Evolutionary conservation across 192 early-diverging fungal genomes (phyloP).

Genomic region (Coemansia sp.): DNA sequence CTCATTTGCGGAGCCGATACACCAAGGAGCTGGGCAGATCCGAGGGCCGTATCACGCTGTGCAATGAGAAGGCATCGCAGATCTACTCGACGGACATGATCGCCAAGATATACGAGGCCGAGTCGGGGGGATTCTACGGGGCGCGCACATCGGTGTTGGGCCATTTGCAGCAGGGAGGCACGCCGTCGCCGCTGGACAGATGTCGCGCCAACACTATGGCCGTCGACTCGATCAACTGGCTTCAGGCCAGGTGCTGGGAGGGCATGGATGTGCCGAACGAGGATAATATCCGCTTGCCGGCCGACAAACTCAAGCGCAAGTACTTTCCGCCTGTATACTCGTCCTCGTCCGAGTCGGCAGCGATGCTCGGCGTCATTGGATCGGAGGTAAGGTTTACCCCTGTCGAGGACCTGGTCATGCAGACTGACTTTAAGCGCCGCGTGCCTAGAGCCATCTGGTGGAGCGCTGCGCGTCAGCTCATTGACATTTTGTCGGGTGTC

Average conservation of each 20-base stretch:
- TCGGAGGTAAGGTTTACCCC: slow-evolving; percentile 73
- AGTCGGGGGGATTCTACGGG: slow-evolving; percentile 86
- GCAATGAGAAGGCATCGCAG: slow-evolving; percentile 69
- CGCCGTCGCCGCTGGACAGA: slow-evolving; percentile 92
- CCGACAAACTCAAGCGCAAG: slow-evolving; percentile 46
- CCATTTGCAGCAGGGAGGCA: slow-evolving; percentile 93
- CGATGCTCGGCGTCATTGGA: slow-evolving; percentile 82
- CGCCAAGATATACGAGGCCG: slow-evolving; percentile 79
- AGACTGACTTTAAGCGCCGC: slow-evolving; percentile 80
- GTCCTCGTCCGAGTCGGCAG: slow-evolving; percentile 58
- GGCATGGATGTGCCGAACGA: slow-evolving; percentile 49
- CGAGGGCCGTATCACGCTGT: slow-evolving; percentile 88
- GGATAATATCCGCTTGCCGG: slow-evolving; percentile 34
- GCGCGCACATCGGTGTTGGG: slow-evolving; percentile 88
- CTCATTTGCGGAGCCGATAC: slow-evolving; percentile 78
- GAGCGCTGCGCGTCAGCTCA: slow-evolving; percentile 58
- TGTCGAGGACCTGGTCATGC: slow-evolving; percentile 60
- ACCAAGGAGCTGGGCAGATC: slow-evolving; percentile 68
- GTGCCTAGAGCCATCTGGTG: slow-evolving; percentile 74
- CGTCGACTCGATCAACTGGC: slow-evolving; percentile 79
- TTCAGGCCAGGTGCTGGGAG: slow-evolving; percentile 64
- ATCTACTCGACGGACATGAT: slow-evolving; percentile 92
- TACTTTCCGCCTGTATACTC: slow-evolving; percentile 63
- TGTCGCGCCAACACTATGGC: slow-evolving; percentile 89
- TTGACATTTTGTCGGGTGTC: slow-evolving; percentile 63